Conservation (phyloP, 257 asterid genomes). For the Scutellaria barbata region DNA sequence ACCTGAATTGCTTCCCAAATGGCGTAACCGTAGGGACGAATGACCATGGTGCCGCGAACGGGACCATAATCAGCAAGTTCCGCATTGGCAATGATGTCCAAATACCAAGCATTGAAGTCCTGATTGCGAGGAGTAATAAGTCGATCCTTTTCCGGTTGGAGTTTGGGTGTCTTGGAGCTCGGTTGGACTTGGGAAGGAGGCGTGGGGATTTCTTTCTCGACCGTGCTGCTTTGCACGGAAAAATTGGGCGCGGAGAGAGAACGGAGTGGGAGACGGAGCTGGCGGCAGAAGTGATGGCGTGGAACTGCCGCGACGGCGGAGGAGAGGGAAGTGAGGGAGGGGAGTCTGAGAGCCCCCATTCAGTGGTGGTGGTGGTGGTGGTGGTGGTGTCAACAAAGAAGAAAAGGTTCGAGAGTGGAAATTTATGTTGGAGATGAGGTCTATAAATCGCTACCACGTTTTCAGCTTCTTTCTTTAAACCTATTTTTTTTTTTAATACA, state of each 20-base stretch:
- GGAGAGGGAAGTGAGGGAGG: conserved; percentile 69
- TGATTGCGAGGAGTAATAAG: conserved; percentile 87
- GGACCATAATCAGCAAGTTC: conserved; percentile 99
- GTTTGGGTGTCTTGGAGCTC: conserved; percentile 48
- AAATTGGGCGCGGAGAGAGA: conserved; percentile 54
- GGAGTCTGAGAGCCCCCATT: conserved; percentile 85
- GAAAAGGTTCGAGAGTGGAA: conserved; percentile 7
- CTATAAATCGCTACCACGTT: conserved; percentile 23
- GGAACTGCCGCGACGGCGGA: conserved; percentile 52
- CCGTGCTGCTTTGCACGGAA: conserved; percentile 64
- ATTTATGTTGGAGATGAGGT: conserved; percentile 39
- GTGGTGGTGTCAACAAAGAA: conserved; percentile 17
- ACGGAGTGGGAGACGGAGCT: conserved; percentile 49
- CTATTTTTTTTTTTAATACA: neutral
- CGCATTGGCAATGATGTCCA: conserved; percentile 88
- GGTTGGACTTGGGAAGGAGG: conserved; percentile 52
- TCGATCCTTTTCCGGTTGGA: conserved; percentile 66
- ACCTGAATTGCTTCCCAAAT: conserved; percentile 99
- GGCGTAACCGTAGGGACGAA: conserved; percentile 97
- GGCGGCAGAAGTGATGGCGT: conserved; percentile 41
- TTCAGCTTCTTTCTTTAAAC: neutral
- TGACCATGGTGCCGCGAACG: conserved; percentile 99
- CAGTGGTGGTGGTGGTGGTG: conserved; percentile 38
- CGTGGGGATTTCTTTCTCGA: conserved; percentile 55
- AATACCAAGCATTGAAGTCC: conserved; percentile 98